Evolutionary conservation across 202 grass and related monocot species (phyloP).

Genomic region (Brachypodium distachyon): DNA sequence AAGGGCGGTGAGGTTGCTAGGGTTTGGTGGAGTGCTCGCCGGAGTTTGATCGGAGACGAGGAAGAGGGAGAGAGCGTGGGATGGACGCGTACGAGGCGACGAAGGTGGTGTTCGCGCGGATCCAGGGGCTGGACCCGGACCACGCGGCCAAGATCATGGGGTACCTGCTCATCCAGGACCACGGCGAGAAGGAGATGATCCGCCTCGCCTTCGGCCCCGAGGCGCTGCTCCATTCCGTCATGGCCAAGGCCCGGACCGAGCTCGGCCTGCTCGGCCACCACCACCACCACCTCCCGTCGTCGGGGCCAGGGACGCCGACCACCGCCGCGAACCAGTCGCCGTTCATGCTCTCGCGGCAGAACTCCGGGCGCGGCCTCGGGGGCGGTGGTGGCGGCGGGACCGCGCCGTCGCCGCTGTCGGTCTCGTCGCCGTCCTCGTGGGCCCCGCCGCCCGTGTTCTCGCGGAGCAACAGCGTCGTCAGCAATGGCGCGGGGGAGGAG

Average conservation of each 20-base stretch:
- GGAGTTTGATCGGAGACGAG: neutral
- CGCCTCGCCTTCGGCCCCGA: slow-evolving; percentile 87
- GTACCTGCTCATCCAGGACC: slow-evolving; percentile 76
- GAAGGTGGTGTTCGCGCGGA: slow-evolving; percentile 90
- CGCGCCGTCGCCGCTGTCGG: slow-evolving; percentile 51
- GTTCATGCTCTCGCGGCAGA: slow-evolving; percentile 60
- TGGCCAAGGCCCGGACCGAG: slow-evolving; percentile 71
- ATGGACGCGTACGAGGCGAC: slow-evolving; percentile 97
- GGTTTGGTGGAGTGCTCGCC: neutral
- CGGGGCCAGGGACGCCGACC: slow-evolving; percentile 40
- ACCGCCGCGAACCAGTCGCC: slow-evolving; percentile 20
- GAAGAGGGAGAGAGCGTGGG: too few species aligned
- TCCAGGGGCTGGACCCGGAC: slow-evolving; percentile 81
- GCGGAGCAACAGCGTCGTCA: slow-evolving; percentile 30
- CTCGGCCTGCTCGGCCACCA: slow-evolving; percentile 63
- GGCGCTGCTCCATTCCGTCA: slow-evolving; percentile 63
- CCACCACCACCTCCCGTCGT: too few species aligned
- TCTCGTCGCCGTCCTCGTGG: slow-evolving; percentile 71
- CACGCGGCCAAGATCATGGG: slow-evolving; percentile 97
- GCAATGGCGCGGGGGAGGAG: slow-evolving; percentile 43
- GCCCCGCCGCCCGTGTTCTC: slow-evolving; percentile 58
- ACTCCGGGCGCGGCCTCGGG: slow-evolving; percentile 49
- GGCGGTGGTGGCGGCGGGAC: slow-evolving; percentile 22
- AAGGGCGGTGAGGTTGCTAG: neutral
- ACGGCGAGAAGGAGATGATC: slow-evolving; percentile 99